Evolutionary conservation across 2,329 filamentous ascomycete genomes (phyloP), one percentile per base, ranked within the genome.

Genomic region (Zymoseptoria crescenta): DNA sequence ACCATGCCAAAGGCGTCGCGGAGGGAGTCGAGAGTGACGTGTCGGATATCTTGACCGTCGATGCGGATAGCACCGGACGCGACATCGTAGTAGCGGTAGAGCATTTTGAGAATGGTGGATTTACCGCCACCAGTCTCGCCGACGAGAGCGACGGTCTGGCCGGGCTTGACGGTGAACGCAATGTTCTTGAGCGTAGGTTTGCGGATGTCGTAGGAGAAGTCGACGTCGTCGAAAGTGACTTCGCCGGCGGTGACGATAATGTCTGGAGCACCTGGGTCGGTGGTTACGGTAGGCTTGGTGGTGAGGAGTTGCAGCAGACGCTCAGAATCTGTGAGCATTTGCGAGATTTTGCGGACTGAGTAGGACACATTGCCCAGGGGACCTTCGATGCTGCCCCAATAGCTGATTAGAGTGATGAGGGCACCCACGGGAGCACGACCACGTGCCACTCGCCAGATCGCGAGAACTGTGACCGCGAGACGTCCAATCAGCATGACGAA

Each of bases 381-480:
- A 2, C 67, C 69, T 57, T 76, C 74, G 65, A 79, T 74, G 0
- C 72, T 72, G 19, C 67, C 59, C 86, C 86, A 89, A 70, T 88
- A 89, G 35, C 82, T 79, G 16, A 87, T 75, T 27, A 89, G 72
- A 19, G 85, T 84, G 4, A 88, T 81, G 61, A 89, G 85, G 60
- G 80, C 80, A 49, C 85, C 85, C 10, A 86, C 75, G 0, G 80
- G 76, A 51, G 77, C 78, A 8, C 70, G 68, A 0, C 79, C 79
- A 45, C 75, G 74, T 0, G 77, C 73, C 35, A 86, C 80, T 62
- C 82, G 77, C 58, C 80, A 78, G 7, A 81, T 77, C 2, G 81
- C 83, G 13, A 85, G 74, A 55, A 82, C 69, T 68, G 78, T 74
- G 64, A 75, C 77, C 62, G 77, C 73, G 49, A 81, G 66, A 57